Evolutionary conservation across 176 grass and related monocot genomes (phyloP), one percentile per base, ranked within the genome.

Genomic region (Rhynchospora pubera): DNA sequence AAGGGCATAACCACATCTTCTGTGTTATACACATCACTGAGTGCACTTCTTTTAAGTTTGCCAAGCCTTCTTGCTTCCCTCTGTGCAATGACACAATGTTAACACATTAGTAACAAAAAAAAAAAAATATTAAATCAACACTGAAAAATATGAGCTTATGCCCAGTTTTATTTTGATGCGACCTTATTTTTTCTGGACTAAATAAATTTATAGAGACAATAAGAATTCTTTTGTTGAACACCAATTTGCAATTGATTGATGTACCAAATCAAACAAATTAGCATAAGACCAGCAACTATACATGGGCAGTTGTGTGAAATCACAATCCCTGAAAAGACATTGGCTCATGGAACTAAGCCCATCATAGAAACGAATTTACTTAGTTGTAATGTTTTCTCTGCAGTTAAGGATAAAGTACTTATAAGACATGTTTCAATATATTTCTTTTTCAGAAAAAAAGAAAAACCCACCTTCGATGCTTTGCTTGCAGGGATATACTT

Each of bases 1-100:
- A 99, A 87, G 23, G 97, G 97, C 91, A 99, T 93, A 72, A 88
- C 97, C 91, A 96, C 92, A 84, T 96, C 91, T 62, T 96, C 91
- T 60, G 91, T 85, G 64, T 96, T 86, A 83, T 99, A 99, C 59
- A 82, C 82, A 86, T 89, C 90, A 69, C 82, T 67, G 51, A 78
- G 86, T 64, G 83, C 88, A 68, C 84, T 88, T 78, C 83, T 95
- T 84, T n/a, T 67, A 39, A 83, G 30, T 80, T 83, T 86, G 7
- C 85, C 60, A 61, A 57, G 15, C 10, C 77, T 84, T 72, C 91
- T 96, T 75, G 84, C 87, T 67, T 91, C 87, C 80, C 97, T 91
- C 96, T 99, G 87, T 4, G 58, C 85, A 61, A 78, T 59, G 34
- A 85, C 39, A 86, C 24, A 11, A 85, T 56, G 26, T 43, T 18